A percentile compares a stretch with the other conserved stretches of the same genome.
phyloP scores from a whole-genome alignment of 306 rosid genomes.

The Geum urbanum region DNA sequence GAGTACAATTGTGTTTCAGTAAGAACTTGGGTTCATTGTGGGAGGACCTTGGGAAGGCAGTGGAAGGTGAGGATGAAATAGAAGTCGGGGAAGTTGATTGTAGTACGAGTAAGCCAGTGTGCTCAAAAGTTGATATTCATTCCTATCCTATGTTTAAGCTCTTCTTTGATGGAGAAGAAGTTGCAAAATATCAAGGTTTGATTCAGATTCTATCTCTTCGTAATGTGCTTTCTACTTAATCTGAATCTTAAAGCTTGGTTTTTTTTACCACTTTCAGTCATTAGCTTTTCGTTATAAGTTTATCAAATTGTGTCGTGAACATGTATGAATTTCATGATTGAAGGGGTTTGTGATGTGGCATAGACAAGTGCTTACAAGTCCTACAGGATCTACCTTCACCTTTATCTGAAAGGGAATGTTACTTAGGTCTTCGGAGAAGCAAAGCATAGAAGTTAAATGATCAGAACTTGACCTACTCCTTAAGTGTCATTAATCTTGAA shows the following conservation, averaged over 20 bases:
- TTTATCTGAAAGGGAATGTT: not conserved
- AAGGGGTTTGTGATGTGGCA: not conserved
- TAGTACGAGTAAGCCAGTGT: slow-evolving; percentile 58
- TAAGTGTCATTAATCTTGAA: not conserved
- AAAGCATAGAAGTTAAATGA: not conserved
- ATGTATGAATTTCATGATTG: not conserved
- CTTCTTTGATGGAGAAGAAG: slow-evolving; percentile 89
- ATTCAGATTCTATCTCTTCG: not conserved
- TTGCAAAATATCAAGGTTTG: slow-evolving; percentile 62
- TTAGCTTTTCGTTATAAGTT: not conserved
- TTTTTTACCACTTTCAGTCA: not conserved
- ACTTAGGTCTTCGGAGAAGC: not conserved
- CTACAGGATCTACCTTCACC: not conserved
- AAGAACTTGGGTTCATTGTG: slow-evolving; percentile 89
- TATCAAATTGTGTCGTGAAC: too few relatives aligned
- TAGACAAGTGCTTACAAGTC: not conserved
- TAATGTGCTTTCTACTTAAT: not conserved
- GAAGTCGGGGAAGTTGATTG: slow-evolving; percentile 97
- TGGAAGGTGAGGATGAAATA: slow-evolving; percentile 86
- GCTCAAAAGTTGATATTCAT: slow-evolving; percentile 78
- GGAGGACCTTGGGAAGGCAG: slow-evolving; percentile 81
- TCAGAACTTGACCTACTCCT: not conserved
- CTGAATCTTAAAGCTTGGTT: not conserved
- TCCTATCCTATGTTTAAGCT: slow-evolving; percentile 93
- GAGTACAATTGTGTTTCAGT: slow-evolving; percentile 34